Evolutionary conservation across 2,329 filamentous ascomycete genomes (phyloP).

Genomic region (Dothideomycetes sp.): DNA sequence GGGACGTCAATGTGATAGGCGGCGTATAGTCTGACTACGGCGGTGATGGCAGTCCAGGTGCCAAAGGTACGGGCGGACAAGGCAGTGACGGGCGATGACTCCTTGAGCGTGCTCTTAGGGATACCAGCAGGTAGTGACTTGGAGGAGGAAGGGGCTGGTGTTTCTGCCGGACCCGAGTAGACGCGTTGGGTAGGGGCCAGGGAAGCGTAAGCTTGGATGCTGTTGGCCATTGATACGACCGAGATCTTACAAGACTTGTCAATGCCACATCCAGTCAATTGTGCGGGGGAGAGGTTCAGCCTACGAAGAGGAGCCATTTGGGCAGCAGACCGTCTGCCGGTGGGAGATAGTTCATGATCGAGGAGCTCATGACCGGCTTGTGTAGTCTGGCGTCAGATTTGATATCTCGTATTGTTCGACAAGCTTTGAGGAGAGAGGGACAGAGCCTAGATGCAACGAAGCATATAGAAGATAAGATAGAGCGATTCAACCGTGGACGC

Average conservation of each 20-base stretch:
- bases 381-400: no score
- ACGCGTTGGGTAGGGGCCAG: conserved; percentile 75
- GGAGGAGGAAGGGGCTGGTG: conserved; percentile 13
- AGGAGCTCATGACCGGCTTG: conserved; percentile 8
- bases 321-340: conserved; percentile 43
- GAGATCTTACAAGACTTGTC: conserved; percentile 51
- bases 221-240: conserved; percentile 72
- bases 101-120: conserved; percentile 15
- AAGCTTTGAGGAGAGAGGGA: no score
- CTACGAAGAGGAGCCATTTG: conserved; percentile 55
- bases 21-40: conserved; percentile 68
- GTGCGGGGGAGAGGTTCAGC: conserved; percentile 12
- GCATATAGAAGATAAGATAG: no score
- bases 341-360: conserved; percentile 27
- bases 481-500: no score
- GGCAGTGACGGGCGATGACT: conserved; percentile 49
- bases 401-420: background rate
- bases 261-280: conserved; percentile 4
- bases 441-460: no score
- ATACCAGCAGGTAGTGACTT: conserved; percentile 16
- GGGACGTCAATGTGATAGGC: conserved; percentile 69
- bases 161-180: conserved; percentile 57
- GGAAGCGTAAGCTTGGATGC: conserved; percentile 70
- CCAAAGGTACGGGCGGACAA: conserved; percentile 73
- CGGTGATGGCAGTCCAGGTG: conserved; percentile 74